Conservation (phyloP, 164 flowering plant genomes). For the Akebia trifoliata region DNA sequence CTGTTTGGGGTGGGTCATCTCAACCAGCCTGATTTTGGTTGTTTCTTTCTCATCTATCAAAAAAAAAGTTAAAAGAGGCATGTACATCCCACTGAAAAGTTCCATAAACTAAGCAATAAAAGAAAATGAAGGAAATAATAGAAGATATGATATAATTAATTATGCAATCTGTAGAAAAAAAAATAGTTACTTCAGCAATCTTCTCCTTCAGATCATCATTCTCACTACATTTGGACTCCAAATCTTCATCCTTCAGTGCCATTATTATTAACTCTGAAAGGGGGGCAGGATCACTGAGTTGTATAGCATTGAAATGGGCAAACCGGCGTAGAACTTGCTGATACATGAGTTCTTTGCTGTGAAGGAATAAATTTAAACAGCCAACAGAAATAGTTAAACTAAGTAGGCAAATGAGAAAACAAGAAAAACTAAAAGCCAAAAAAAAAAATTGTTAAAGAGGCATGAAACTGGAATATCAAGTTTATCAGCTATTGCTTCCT, state of each 20-base stretch:
- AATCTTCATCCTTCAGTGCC: conserved; percentile 84
- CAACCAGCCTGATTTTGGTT: too few relatives aligned
- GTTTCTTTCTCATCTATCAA: too few relatives aligned
- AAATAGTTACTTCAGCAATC: conserved; percentile 66
- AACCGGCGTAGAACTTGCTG: conserved; percentile 90
- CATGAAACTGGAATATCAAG: conserved; percentile 1
- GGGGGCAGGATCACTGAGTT: conserved; percentile 85
- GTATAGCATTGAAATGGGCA: conserved; percentile 92
- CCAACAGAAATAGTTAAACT: background rate
- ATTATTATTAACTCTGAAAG: conserved; percentile 56
- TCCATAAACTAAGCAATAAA: background rate
- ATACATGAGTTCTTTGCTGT: conserved; percentile 98
- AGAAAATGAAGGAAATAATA: background rate
- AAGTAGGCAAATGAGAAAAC: background rate
- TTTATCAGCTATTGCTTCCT: background rate
- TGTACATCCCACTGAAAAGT: too few relatives aligned
- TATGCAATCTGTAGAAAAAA: background rate
- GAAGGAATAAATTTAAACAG: conserved; percentile 4
- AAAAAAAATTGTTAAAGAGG: background rate
- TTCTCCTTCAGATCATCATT: conserved; percentile 66
- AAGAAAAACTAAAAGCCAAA: background rate
- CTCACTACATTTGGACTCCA: conserved; percentile 47
- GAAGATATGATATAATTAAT: background rate
- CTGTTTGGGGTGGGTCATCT: too few relatives aligned
- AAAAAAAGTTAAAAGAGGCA: too few relatives aligned